Base-by-base conservation (phyloP, 345 rosid genomes). In the Euphorbia tirucalli region DNA sequence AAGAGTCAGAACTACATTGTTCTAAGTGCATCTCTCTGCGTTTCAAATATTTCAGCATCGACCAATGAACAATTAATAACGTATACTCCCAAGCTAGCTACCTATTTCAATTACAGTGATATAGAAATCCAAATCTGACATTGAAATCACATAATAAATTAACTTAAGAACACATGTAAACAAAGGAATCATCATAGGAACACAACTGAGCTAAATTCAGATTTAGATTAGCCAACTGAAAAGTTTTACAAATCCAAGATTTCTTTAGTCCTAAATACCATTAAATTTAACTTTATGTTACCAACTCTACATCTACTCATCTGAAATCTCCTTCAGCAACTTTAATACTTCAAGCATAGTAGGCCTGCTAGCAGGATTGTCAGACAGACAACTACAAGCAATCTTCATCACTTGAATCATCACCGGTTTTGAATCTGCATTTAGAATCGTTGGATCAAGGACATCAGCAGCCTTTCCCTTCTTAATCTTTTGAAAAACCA, bases 401-500 rank as follows among this genome's bases (percentile, higher is more conserved):
- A 96, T 77, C 75, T 83, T 85, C 66, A 96, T 89, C 68, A 89
- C 74, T 69, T 82, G 76, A 57, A 93, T 89, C 98, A 91, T 91
- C 54, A 68, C 54, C 32, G 75, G 81, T 83, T 85, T 88, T 0
- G 87, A 79, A 68, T 76, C 85, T 0, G 74, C 86, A 1, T 74
- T 72, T 1, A 87, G 70, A 46, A 89, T 82, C 3, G 75, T 52
- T 19, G 88, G 84, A 43, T 93, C 99, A 13, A 95, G 87, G 55
- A 88, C 94, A 66, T 89, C 96, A 6, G 67, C 84, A 13, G 84
- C 84, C 27, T 81, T 84, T 2, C 90, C 88, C 76, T 78, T 88
- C 77, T 85, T 89, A 1, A 86, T 89, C 89, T 86, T 95, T 78
- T 82, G 87, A 28, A 79, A 44, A 74, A 83, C 98, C 98, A 97